Evolutionary conservation across 495 filamentous ascomycete genomes (phyloP).

Genomic region (Xylaria venustula): DNA sequence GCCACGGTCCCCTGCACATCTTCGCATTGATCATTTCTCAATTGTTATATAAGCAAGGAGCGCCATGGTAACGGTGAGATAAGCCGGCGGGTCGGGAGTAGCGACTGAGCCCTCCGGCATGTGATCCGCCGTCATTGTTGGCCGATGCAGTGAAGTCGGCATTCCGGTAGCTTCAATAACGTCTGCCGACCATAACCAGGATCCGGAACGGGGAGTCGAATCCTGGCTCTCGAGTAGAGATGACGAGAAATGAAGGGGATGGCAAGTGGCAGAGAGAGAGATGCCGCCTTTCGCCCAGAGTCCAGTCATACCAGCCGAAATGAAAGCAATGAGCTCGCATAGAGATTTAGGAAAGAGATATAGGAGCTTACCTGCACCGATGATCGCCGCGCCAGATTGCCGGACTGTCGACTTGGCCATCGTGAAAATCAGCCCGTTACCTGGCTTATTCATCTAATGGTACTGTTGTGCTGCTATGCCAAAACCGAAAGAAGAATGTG

Average conservation of each 20-base stretch:
- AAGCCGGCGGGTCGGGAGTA: neutral
- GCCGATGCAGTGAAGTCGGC: neutral
- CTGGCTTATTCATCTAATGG: too few species aligned
- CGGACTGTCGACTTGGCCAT: neutral
- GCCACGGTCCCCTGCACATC: neutral
- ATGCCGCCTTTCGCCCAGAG: neutral
- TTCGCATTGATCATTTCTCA: neutral
- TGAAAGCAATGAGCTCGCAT: neutral
- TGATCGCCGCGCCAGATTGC: neutral
- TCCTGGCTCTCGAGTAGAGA: neutral
- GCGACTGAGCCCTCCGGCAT: neutral
- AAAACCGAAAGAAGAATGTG: too few species aligned
- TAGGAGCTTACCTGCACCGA: conserved; percentile 2
- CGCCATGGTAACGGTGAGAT: neutral
- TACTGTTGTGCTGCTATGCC: too few species aligned
- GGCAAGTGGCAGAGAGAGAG: neutral
- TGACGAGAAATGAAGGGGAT: neutral
- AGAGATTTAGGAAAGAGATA: neutral
- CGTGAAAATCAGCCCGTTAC: too few species aligned
- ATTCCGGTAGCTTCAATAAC: too few species aligned
- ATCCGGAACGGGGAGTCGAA: neutral
- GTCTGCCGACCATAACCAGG: neutral
- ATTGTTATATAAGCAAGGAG: neutral
- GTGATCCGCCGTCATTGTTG: neutral
- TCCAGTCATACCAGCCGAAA: neutral